Evolutionary conservation across 352 stramenopile genomes (phyloP).

Genomic region (Saprolegnia diclina): DNA sequence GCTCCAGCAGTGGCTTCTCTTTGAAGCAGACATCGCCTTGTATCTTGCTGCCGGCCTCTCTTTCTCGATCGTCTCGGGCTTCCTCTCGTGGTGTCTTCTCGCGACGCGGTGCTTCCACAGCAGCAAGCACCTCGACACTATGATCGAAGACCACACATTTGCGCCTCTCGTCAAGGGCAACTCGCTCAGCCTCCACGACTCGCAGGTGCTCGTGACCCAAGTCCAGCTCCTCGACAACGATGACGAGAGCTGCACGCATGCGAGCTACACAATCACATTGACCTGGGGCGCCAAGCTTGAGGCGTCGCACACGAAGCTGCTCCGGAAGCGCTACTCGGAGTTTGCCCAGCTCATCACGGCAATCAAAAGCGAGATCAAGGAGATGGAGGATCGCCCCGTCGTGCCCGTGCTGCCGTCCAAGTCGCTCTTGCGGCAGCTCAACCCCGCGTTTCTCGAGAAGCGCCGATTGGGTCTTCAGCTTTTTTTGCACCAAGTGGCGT

Average conservation of each 20-base stretch:
- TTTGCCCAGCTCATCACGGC: neutral
- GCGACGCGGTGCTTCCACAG: neutral
- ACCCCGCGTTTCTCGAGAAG: neutral
- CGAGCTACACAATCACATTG: neutral
- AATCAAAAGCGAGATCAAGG: constrained; percentile 8
- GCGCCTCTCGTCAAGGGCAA: neutral
- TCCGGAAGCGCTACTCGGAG: constrained; percentile 21
- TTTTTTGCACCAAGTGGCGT: constrained; percentile 2
- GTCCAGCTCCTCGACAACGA: neutral
- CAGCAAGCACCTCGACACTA: too few relatives aligned
- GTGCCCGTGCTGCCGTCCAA: constrained; percentile 5
- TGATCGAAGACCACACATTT: neutral
- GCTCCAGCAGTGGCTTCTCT: constrained; percentile 2
- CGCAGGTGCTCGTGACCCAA: neutral
- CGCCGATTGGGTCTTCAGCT: neutral
- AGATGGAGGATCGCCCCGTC: neutral
- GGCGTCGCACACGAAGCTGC: neutral
- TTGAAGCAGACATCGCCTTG: constrained; percentile 1
- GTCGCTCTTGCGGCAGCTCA: neutral
- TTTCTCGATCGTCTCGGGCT: constrained; percentile 10
- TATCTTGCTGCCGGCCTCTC: constrained; percentile 8
- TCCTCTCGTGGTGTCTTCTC: constrained; percentile 6
- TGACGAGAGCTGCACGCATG: neutral
- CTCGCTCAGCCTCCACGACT: neutral
- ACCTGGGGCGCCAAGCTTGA: neutral